Conservation (phyloP, 192 early-diverging fungal species). For the Rhizophagus sp. region DNA sequence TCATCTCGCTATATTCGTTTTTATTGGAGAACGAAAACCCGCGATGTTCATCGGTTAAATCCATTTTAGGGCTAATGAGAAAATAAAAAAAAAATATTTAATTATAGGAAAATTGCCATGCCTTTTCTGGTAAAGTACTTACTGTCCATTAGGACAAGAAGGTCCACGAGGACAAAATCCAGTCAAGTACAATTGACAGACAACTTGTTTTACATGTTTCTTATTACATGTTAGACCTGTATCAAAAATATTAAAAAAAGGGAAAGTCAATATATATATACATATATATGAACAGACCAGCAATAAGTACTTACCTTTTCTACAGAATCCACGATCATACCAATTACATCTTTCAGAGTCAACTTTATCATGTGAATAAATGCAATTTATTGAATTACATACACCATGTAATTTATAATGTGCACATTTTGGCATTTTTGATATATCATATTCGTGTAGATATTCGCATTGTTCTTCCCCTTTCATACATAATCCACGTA, state of each 20-base stretch:
- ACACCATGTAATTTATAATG: neutral
- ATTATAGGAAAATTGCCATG: neutral
- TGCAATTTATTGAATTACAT: neutral
- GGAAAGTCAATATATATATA: no score
- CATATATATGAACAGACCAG: no score
- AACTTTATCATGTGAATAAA: neutral
- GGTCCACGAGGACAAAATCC: neutral
- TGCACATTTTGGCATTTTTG: conserved; percentile 6
- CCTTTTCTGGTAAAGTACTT: neutral
- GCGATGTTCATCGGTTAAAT: neutral
- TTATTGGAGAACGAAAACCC: neutral
- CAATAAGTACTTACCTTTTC: neutral
- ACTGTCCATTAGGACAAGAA: neutral
- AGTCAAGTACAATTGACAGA: neutral
- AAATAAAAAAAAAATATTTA: neutral
- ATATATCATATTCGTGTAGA: conserved; percentile 11
- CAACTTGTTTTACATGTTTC: conserved; percentile 12
- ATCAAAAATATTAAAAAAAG: no score
- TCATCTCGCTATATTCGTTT: neutral
- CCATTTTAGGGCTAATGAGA: neutral
- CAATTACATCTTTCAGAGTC: neutral
- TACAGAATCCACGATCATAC: neutral
- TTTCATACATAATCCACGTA: conserved; percentile 15
- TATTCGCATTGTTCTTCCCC: conserved; percentile 7
- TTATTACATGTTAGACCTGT: neutral